Base-by-base conservation (phyloP, 805 yeast species). In the Spathaspora arborariae region DNA sequence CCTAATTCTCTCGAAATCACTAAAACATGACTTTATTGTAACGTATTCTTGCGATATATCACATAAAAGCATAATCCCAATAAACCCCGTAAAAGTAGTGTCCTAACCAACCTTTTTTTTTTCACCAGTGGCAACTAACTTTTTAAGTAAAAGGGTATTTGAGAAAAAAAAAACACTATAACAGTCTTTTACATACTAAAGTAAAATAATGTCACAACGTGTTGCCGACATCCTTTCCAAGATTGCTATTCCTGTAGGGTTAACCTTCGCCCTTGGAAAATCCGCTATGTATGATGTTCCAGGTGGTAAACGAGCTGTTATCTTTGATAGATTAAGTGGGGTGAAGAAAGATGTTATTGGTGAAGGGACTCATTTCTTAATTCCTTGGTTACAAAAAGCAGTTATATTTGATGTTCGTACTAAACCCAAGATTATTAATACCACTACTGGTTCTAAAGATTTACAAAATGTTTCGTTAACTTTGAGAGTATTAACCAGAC, bases 381-480 rank as follows among this genome's bases (percentile, higher is more conserved):
- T 94, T 45, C 99, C 99, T 45, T 94, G 99, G 98, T 74, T 94
- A 54, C 99, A 94, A 65, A 84, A 81, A 64, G 95, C 98, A 2
- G 78, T 94, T 42, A 72, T 89, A 15, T 94, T 79, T 65, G 99
- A 94, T 65, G 96, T 94, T 22, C 80, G 97, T 63, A 91, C 97
- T n/a, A 86, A 82, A 53, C 98, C 99, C 30, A 84, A 94, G 68
- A 88, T 86, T 56, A 91, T 94, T 59, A 82, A 96, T 39, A 85
- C 98, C 19, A 88, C 90, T 53, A 94, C 99, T 1, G 99, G 99
- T 33, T 89, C 97, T 20, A 94, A 92, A 70, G 99, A 94, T 71
- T 76, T 94, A 68, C 99, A 94, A 70, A 92, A 86, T 78, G 99
- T 94, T 33, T 84, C 95, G 8, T 74, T 94, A 63, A 94, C 98